Conservation (phyloP, 805 yeast species). For the Kodamaea restingae region DNA sequence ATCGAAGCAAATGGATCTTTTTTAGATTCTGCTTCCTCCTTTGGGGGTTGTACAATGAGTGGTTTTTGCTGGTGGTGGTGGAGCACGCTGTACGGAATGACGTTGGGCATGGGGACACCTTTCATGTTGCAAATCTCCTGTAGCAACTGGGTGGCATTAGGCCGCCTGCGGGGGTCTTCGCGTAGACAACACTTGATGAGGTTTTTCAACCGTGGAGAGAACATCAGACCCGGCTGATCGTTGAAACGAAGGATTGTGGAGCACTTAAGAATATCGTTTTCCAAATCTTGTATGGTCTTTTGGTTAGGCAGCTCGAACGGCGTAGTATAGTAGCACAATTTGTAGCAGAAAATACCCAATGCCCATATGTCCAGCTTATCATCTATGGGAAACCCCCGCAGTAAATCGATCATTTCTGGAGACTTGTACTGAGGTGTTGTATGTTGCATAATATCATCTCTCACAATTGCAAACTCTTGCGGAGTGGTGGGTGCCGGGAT, state of each 20-base stretch:
- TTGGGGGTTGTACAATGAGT: background rate
- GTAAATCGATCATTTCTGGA: constrained; percentile 79
- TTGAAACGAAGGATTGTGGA: constrained; percentile 40
- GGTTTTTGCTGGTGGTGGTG: constrained; percentile 11
- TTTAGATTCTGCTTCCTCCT: constrained; percentile 2
- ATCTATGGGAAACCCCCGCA: constrained; percentile 65
- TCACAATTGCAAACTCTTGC: constrained; percentile 56
- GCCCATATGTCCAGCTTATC: constrained; percentile 89
- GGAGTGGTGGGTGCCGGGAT: constrained; percentile 58
- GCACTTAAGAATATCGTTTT: constrained; percentile 58
- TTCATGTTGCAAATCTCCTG: constrained; percentile 65
- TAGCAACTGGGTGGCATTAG: constrained; percentile 66
- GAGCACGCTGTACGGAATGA: constrained; percentile 38
- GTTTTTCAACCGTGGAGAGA: constrained; percentile 59
- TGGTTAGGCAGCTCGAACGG: constrained; percentile 64
- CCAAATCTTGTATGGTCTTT: constrained; percentile 38
- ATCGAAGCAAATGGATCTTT: constrained; percentile 42
- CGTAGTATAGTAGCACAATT: constrained; percentile 75
- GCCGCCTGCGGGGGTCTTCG: constrained; percentile 67
- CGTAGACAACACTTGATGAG: constrained; percentile 57
- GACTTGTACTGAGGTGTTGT: constrained; percentile 84
- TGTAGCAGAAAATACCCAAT: constrained; percentile 70
- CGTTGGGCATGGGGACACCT: constrained; percentile 40
- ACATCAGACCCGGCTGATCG: constrained; percentile 47
- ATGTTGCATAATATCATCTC: constrained; percentile 68